Conservation (phyloP, 1,139 yeast species). For the Ogataea hybrid region DNA sequence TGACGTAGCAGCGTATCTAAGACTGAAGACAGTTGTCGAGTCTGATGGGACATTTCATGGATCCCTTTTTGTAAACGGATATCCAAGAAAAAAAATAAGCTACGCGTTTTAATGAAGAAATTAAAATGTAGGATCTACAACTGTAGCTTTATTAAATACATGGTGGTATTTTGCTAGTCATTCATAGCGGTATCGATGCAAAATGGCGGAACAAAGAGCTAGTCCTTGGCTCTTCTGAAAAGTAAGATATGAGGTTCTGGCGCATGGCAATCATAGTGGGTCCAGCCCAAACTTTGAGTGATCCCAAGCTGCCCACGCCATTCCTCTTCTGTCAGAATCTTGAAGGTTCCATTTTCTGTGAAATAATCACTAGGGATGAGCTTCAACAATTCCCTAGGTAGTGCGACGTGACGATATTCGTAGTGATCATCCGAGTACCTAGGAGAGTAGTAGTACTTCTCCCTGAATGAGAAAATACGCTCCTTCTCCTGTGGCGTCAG, state of each 20-base stretch:
- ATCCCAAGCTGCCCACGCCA: constrained; percentile 96
- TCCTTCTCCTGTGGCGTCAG: constrained; percentile 83
- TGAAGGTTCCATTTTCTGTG: constrained; percentile 83
- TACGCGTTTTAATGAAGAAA: constrained; percentile 4
- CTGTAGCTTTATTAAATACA: constrained; percentile 5
- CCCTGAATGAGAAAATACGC: constrained; percentile 86
- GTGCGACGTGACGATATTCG: constrained; percentile 93
- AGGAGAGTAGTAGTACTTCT: constrained; percentile 92
- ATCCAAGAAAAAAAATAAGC: constrained; percentile 1
- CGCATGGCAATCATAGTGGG: constrained; percentile 95
- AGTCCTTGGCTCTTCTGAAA: constrained; percentile 63
- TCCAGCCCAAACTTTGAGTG: constrained; percentile 98
- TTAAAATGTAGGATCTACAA: background rate
- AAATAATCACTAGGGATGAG: constrained; percentile 96
- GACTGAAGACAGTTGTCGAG: constrained; percentile 25
- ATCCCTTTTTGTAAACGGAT: background rate
- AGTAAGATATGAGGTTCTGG: constrained; percentile 97
- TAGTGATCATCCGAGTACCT: constrained; percentile 82
- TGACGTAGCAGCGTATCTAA: constrained; percentile 28
- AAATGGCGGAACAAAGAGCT: constrained; percentile 3
- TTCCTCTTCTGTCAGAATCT: constrained; percentile 90
- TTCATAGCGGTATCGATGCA: constrained; percentile 9
- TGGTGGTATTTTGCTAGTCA: constrained; percentile 6
- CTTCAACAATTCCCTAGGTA: constrained; percentile 94
- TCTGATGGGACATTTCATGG: constrained; percentile 28